Evolutionary conservation across 1,284 basidiomycete species (phyloP), one percentile per base, ranked within the genome.

Genomic region (Boletus smithii): DNA sequence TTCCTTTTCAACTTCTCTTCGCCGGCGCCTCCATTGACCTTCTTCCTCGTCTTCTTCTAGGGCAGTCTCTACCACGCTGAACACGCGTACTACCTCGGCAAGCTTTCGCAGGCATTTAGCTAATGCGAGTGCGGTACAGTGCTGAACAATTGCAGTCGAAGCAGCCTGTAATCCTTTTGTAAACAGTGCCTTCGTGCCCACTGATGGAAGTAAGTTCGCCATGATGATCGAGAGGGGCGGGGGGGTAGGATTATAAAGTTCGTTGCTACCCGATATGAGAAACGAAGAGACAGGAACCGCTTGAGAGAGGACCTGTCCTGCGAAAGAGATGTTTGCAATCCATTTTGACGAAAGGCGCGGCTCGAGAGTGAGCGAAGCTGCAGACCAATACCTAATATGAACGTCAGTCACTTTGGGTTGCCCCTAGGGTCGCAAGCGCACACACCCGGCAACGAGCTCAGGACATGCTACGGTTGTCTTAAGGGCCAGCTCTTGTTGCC

Each of bases 271-370:
- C 53, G 69, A 65, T 10, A 86, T 70, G 35, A 76, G 60, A 67
- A 94, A 91, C 0, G 78, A 82, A 1, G 70, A 64, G 8, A 72
- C 59, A 0, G 92, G 93, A 1, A 92, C 69, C 0, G 87, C 81
- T 0, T 93, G 75, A 0, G 86, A 85, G 38, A 95, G 75, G 27
- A 94, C 77, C 3, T 79, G 73, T 0, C 85, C 88, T 33, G 92
- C 77, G 61, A 93, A 89, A 3, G 90, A 77, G 50, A 95, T 81
- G 45, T 92, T 94, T 2, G 86, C 81, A 26, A 97, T 82, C 93
- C 93, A 97, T 58, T 86, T 84, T 0, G 90, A 89, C 6, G 88
- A 88, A 1, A 94, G 77, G 1, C 90, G 80, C 0, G 94, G 92
- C 54, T 97, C 94, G 7, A 97, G 74, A 0, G 87, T 86, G 18